phyloP scores from a whole-genome alignment of 306 rosid genomes.

The Oemleria cerasiformis region DNA sequence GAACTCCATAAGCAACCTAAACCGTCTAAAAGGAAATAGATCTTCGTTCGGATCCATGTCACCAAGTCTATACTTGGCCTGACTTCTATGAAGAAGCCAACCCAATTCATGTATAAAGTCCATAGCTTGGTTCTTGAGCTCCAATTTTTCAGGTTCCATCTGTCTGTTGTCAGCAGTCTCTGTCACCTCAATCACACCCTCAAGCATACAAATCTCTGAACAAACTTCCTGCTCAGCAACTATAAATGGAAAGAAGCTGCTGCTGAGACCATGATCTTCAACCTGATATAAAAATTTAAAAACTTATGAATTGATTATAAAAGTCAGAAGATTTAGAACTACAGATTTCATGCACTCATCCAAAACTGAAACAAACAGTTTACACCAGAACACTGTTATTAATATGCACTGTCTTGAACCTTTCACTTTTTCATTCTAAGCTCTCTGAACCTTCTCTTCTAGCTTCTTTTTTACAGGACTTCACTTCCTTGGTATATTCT shows the following conservation, averaged over 20 bases:
- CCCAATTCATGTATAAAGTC: constrained; percentile 79
- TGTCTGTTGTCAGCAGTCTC: constrained; percentile 21
- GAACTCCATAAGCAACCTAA: constrained; percentile 71
- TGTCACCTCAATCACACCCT: constrained; percentile 48
- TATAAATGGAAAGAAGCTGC: constrained; percentile 83
- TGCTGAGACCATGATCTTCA: constrained; percentile 75
- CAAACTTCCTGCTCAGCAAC: constrained; percentile 82
- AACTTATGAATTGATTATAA: background rate
- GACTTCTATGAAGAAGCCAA: constrained; percentile 80
- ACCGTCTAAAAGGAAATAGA: constrained; percentile 54
- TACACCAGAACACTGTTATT: background rate
- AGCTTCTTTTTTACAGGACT: background rate
- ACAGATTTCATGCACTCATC: background rate
- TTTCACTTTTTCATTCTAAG: background rate
- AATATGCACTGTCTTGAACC: background rate
- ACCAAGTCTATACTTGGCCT: constrained; percentile 47
- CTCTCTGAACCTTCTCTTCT: background rate
- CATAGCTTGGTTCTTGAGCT: constrained; percentile 59
- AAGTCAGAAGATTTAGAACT: background rate
- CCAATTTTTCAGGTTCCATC: constrained; percentile 34
- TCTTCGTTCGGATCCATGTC: constrained; percentile 48
- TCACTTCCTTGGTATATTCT: too few relatives aligned
- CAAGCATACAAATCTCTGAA: constrained; percentile 68
- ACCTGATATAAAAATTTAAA: constrained; percentile 35
- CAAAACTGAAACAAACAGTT: background rate